Conservation (phyloP, 2,329 filamentous ascomycete species). For the Calonectria pauciramosa region DNA sequence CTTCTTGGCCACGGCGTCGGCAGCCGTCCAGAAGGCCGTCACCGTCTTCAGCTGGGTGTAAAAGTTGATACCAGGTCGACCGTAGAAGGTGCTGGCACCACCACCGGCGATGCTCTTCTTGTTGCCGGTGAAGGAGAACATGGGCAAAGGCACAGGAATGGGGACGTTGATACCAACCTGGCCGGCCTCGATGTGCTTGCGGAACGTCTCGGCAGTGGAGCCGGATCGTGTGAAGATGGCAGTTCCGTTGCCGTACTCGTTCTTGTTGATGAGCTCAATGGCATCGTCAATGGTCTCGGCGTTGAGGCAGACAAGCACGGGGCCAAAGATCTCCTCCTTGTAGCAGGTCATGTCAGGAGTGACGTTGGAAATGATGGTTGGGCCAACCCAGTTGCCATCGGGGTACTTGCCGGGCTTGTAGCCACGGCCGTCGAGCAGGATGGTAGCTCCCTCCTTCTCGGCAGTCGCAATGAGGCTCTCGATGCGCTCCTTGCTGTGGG, state of each 20-base stretch:
- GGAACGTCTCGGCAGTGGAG: slow-evolving; percentile 82
- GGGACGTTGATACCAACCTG: slow-evolving; percentile 90
- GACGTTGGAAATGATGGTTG: slow-evolving; percentile 86
- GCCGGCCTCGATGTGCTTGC: slow-evolving; percentile 84
- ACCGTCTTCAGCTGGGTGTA: slow-evolving; percentile 99
- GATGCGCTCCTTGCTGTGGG: slow-evolving; percentile 83
- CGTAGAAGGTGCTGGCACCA: slow-evolving; percentile 95
- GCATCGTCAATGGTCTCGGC: slow-evolving; percentile 84
- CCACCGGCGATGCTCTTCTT: slow-evolving; percentile 95
- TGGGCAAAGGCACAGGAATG: slow-evolving; percentile 79
- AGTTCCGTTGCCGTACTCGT: slow-evolving; percentile 89
- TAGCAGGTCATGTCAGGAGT: slow-evolving; percentile 88
- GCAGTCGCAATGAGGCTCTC: slow-evolving; percentile 82
- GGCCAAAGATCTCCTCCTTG: slow-evolving; percentile 87
- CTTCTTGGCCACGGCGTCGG: slow-evolving; percentile 88
- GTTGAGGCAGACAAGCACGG: slow-evolving; percentile 85
- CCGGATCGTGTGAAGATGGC: slow-evolving; percentile 88
- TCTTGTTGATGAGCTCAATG: slow-evolving; percentile 84
- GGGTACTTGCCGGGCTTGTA: slow-evolving; percentile 83
- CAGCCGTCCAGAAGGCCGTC: slow-evolving; percentile 88
- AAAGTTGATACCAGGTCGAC: slow-evolving; percentile 91
- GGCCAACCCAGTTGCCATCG: slow-evolving; percentile 87
- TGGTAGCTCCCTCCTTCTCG: slow-evolving; percentile 84
- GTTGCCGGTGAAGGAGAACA: slow-evolving; percentile 81
- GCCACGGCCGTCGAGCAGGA: slow-evolving; percentile 85